Evolutionary conservation across 2,329 filamentous ascomycete species (phyloP), one percentile per base, ranked within the genome.

Genomic region (Trichoderma pleuroti): DNA sequence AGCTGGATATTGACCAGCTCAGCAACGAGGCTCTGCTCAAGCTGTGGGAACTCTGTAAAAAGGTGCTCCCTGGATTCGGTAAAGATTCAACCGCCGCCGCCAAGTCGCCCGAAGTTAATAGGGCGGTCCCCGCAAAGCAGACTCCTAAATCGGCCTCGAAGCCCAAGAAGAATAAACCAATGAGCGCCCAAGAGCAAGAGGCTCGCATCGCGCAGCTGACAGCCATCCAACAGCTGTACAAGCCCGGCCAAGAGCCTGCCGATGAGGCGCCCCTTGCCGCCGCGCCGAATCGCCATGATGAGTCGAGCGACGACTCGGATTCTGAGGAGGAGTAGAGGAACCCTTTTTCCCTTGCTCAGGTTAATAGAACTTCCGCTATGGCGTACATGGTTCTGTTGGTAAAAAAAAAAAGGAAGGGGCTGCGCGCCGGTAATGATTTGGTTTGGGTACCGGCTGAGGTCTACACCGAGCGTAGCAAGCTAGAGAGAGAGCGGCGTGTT

Each of bases 141-240:
- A 28, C 67, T 26, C 72, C 78, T 63, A 77, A 79, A 56, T 73
- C 77, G 18, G 76, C 76, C 34, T 79, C 81, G 73, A 89, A 89
- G 79, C 87, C 87, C 66, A 90, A 90, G 82, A 91, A 91, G 84
- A 92, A 92, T 80, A 92, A 92, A 83, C 90, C 90, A 2, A 92
- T 92, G 90, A 90, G 87, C 78, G 91, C 90, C 73, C 82, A 83
- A 26, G 90, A 92, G 79, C 90, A 92, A 78, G 89, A 92, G 75
- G 85, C 86, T 30, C 88, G 87, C 70, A 91, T 92, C 74, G 84
- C 85, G 32, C 83, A 87, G 76, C 83, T 92, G 60, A 85, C 86
- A 74, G 84, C 85, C 71, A 84, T 88, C 72, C 80, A 87, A 49
- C 82, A 82, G 54, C 76, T 82, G 70, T 83, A 82, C 72, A 80